A percentile compares a stretch with the other conserved stretches of the same genome.
These are phyloP conservation scores for Leishmania tarentolae DNA, from an alignment of 208 protist species.

Conservation along the genomic window DNA sequence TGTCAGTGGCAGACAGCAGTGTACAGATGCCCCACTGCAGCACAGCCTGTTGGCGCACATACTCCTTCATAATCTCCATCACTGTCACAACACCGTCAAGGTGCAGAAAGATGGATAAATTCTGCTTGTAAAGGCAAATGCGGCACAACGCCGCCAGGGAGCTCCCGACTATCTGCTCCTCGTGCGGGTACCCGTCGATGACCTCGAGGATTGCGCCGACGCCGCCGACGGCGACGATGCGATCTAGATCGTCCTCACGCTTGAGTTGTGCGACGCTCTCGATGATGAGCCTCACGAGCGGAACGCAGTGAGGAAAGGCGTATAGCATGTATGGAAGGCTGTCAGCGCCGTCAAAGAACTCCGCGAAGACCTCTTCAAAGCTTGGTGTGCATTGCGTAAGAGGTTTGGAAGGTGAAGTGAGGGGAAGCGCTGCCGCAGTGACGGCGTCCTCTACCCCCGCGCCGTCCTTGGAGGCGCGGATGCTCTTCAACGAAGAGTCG, in stretches of 20 bases:
- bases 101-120: conserved; percentile 61
- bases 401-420: conserved; percentile 13
- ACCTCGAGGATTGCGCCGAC: conserved; percentile 80
- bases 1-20: conserved; percentile 50
- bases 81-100: conserved; percentile 76
- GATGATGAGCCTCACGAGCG: conserved; percentile 56
- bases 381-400: conserved; percentile 43
- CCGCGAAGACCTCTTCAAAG: conserved; percentile 64
- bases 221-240: conserved; percentile 48
- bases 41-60: conserved; percentile 55
- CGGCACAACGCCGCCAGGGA: conserved; percentile 68
- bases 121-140: conserved; percentile 62
- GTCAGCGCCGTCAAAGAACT: conserved; percentile 70
- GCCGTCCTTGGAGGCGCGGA: too few species aligned
- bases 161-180: conserved; percentile 61
- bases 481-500: neutral
- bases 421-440: conserved; percentile 7
- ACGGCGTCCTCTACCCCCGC: neutral
- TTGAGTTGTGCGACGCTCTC: conserved; percentile 43
- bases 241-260: conserved; percentile 33
- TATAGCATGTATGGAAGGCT: conserved; percentile 78
- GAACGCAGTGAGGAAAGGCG: conserved; percentile 65
- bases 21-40: conserved; percentile 79
- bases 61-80: conserved; percentile 84
- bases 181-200: conserved; percentile 79